Percentiles rank a stretch among this genome's conserved stretches.
Conservation (phyloP, 805 yeast genomes). For the Nakazawaea holstii region DNA sequence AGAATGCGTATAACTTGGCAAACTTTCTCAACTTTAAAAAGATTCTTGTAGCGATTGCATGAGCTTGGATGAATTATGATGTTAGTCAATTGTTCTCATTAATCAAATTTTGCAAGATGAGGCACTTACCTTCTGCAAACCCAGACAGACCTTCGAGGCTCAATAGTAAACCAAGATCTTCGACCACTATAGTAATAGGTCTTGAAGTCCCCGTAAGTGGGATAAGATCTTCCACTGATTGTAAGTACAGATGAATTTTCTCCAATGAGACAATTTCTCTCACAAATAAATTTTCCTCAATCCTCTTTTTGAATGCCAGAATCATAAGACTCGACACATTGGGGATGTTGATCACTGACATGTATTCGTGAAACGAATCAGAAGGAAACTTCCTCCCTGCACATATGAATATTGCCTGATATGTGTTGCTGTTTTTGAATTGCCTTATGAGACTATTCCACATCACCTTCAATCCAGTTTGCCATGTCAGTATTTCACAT, state of each 20-base stretch:
- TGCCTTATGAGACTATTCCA: constrained; percentile 6
- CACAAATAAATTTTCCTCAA: background rate
- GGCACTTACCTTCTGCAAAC: constrained; percentile 19
- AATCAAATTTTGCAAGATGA: background rate
- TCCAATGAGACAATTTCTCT: background rate
- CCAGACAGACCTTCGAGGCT: constrained; percentile 19
- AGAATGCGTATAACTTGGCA: constrained; percentile 14
- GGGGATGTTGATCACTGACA: background rate
- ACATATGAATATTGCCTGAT: constrained; percentile 1
- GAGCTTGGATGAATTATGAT: background rate
- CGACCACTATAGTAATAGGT: constrained; percentile 17
- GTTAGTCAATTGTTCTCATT: background rate
- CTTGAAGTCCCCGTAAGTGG: background rate
- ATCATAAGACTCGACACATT: background rate
- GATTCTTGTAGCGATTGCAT: constrained; percentile 1
- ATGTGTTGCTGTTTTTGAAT: background rate
- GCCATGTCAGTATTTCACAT: background rate
- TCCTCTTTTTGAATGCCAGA: background rate
- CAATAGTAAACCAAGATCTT: constrained; percentile 23
- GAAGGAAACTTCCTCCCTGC: background rate
- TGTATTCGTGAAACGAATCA: constrained; percentile 7
- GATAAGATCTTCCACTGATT: background rate
- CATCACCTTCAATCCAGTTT: background rate
- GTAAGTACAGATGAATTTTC: background rate
- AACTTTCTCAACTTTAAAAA: constrained; percentile 16